Base-by-base conservation (phyloP, 148 eudicot species). In the Camellia granthamiana region DNA sequence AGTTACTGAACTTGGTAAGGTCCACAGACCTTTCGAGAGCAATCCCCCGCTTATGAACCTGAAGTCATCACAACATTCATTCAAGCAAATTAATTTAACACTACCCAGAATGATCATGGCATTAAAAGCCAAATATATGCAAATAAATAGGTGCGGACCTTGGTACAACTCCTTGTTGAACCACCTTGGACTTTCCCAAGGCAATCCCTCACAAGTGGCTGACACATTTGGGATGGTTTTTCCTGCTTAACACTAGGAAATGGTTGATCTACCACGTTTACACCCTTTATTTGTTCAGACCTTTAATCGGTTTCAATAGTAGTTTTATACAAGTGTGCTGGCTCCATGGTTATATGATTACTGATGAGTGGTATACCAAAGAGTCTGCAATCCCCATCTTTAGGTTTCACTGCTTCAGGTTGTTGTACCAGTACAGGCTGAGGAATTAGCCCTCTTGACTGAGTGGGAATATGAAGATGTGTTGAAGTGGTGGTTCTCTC, bases 21-120 rank as follows among this genome's bases (percentile, higher is more conserved):
- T 94, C 99, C 82, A 97, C 92, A 30, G 97, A 94, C 81, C 97
- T 92, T 56, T 97, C 99, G 71, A 97, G 97, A 66, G 99, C 97
- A 72, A 89, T 84, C 59, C 99, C 99, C 77, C 92, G 98, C 87
- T 94, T 97, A 61, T 92, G 99, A 77, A 94, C 99, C 99, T 97
- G 89, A 81, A 85, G 85, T 7, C 10, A 78, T 60, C 23, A 44
- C 55, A 30, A 30, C 49, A 43, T 30, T 56, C 21, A 54, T 42
- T 1, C 46, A 46, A 77, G 62, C 18, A 77, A 52, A 72, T 12
- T 21, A 3, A 59, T 63, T 19, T 0, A 46, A 14, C n/a, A 77
- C 77, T 61, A 43, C 43, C 16, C 5, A 6, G 19, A 67, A 51
- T 9, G 62, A 44, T 55, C 7, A 60, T 54, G 46, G 51, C 42